Conservation (phyloP, 441 rosid genomes). For the Omphalea diandra region DNA sequence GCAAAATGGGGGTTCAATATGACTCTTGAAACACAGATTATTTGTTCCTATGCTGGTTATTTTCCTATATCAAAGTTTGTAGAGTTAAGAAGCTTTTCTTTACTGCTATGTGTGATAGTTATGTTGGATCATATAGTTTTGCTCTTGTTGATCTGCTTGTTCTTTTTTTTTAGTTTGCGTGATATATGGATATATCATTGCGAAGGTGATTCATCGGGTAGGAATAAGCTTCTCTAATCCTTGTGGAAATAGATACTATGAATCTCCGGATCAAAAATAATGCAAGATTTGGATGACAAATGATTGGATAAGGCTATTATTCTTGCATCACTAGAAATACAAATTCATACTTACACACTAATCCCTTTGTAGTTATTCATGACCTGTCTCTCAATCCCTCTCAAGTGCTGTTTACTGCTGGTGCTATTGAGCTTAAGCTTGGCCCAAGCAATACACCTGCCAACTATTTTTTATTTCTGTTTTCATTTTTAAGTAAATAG, state of each 20-base stretch:
- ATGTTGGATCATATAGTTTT: background rate
- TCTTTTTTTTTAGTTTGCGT: background rate
- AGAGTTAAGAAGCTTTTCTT: background rate
- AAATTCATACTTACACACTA: conserved; percentile 21
- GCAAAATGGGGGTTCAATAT: background rate
- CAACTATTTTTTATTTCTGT: conserved; percentile 2
- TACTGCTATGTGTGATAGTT: background rate
- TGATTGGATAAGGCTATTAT: background rate
- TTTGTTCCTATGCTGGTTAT: background rate
- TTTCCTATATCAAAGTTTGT: background rate
- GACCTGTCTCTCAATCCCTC: background rate
- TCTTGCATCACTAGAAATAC: conserved; percentile 8
- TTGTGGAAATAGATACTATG: background rate
- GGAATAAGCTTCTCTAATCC: background rate
- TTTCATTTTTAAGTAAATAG: conserved; percentile 32
- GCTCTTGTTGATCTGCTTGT: background rate
- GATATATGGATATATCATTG: background rate
- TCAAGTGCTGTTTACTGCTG: background rate
- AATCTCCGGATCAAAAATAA: background rate
- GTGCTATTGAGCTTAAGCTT: conserved; percentile 23
- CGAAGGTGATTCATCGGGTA: background rate
- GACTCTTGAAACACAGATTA: background rate
- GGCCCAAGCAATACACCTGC: conserved; percentile 14
- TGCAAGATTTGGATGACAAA: background rate
- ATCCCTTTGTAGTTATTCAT: conserved; percentile 14